Evolutionary conservation across 805 yeast genomes (phyloP).

Genomic region (Osmozyma mogii): DNA sequence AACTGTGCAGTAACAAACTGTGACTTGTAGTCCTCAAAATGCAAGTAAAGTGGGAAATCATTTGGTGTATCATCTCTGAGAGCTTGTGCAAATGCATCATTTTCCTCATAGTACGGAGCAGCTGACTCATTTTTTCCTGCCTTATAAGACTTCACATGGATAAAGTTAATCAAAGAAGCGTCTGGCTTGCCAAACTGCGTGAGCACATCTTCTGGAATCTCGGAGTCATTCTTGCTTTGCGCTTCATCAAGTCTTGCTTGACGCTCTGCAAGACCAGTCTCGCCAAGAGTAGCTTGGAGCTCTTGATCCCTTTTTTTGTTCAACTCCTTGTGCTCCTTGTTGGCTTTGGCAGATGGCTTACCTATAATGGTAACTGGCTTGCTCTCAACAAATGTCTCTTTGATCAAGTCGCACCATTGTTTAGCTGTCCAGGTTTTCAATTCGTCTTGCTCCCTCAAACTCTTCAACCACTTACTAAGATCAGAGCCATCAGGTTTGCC

Average conservation of each 20-base stretch:
- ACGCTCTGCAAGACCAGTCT: conserved; percentile 48
- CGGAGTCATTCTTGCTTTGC: conserved; percentile 56
- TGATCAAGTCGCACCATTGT: conserved; percentile 58
- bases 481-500: conserved; percentile 59
- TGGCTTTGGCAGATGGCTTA: conserved; percentile 58
- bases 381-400: conserved; percentile 48
- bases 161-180: conserved; percentile 66
- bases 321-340: conserved; percentile 42
- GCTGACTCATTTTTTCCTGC: conserved; percentile 41
- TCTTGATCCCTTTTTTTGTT: conserved; percentile 41
- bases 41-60: conserved; percentile 60
- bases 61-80: conserved; percentile 26
- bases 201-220: conserved; percentile 65
- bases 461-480: conserved; percentile 46
- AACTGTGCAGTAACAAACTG: conserved; percentile 68
- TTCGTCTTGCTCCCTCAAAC: conserved; percentile 50
- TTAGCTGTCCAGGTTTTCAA: conserved; percentile 53
- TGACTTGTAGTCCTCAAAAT: conserved; percentile 72
- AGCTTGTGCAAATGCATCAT: conserved; percentile 15
- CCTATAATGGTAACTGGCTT: conserved; percentile 62
- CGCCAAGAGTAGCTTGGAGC: conserved; percentile 48
- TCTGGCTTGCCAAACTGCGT: conserved; percentile 62
- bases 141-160: conserved; percentile 56
- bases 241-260: conserved; percentile 52
- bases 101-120: conserved; percentile 20